phyloP scores from a whole-genome alignment of 805 yeast species.

The Lipomyces yamanashiensis region DNA sequence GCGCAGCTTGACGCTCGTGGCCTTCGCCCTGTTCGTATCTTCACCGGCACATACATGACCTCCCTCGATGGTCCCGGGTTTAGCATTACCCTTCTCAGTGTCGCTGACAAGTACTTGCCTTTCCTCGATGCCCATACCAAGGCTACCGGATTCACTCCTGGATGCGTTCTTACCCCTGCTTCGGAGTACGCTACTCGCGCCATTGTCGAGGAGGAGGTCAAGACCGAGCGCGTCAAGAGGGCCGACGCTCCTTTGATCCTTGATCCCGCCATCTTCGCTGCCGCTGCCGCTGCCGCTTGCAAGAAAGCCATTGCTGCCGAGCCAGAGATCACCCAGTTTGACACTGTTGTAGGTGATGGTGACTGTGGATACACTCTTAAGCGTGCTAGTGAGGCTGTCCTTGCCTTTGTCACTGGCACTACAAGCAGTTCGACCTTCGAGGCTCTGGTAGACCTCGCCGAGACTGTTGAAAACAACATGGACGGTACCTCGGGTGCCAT shows the following conservation, averaged over 20 bases:
- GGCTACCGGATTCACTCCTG: constrained; percentile 80
- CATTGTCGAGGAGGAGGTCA: constrained; percentile 20
- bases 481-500: constrained; percentile 97
- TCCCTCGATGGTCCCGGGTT: constrained; percentile 93
- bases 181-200: constrained; percentile 41
- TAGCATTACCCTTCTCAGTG: constrained; percentile 79
- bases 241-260: constrained; percentile 42
- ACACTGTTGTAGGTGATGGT: constrained; percentile 93
- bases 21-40: constrained; percentile 68
- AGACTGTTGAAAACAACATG: constrained; percentile 80
- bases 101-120: constrained; percentile 59
- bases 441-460: constrained; percentile 73
- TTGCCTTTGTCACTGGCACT: constrained; percentile 55
- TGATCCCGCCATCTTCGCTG: constrained; percentile 43
- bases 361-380: constrained; percentile 94
- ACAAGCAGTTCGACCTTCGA: constrained; percentile 50
- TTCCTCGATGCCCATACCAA: constrained; percentile 72
- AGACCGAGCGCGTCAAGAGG: constrained; percentile 34
- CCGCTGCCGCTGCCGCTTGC: constrained; percentile 56
- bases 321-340: constrained; percentile 82
- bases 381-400: constrained; percentile 76
- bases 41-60: constrained; percentile 81
- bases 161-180: constrained; percentile 11
- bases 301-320: constrained; percentile 64
- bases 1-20: constrained; percentile 36